phyloP scores from a whole-genome alignment of 2,329 filamentous ascomycete species.

The Scedosporium dehoogii region DNA sequence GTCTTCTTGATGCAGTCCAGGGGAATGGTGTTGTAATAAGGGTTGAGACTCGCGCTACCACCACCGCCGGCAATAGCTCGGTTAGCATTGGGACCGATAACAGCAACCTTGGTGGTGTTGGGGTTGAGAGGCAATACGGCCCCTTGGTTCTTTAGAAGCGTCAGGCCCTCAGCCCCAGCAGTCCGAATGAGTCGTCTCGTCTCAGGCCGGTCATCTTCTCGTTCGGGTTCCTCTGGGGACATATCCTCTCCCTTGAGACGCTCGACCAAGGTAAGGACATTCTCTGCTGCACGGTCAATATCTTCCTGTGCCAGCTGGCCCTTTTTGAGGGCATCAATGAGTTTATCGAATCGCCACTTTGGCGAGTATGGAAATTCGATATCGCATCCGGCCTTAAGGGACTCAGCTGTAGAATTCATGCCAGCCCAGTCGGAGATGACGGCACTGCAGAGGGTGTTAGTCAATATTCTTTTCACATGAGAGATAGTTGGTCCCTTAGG shows the following conservation, averaged over 20 bases:
- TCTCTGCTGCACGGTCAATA: constrained; percentile 48
- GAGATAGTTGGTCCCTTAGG: background rate
- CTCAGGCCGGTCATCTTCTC: constrained; percentile 45
- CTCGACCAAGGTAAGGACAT: constrained; percentile 49
- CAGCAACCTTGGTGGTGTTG: constrained; percentile 47
- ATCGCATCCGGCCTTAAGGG: constrained; percentile 45
- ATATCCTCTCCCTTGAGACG: constrained; percentile 51
- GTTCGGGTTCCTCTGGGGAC: constrained; percentile 45
- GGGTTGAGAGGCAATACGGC: constrained; percentile 47
- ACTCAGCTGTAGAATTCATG: constrained; percentile 44
- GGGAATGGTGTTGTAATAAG: constrained; percentile 57
- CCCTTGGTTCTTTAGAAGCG: constrained; percentile 53
- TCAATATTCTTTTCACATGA: background rate
- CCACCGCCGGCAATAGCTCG: constrained; percentile 58
- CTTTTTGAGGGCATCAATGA: constrained; percentile 39
- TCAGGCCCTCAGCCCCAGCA: constrained; percentile 52
- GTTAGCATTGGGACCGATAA: constrained; percentile 60
- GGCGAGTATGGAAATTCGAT: constrained; percentile 48
- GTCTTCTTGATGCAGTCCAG: constrained; percentile 50
- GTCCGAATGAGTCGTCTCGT: constrained; percentile 50
- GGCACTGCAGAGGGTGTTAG: constrained; percentile 12
- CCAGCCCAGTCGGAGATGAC: constrained; percentile 53
- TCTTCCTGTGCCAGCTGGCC: constrained; percentile 36
- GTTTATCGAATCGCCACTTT: constrained; percentile 47
- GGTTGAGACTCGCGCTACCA: constrained; percentile 58